Evolutionary conservation across 2,329 filamentous ascomycete species (phyloP).

Genomic region (Shiraia sp.): DNA sequence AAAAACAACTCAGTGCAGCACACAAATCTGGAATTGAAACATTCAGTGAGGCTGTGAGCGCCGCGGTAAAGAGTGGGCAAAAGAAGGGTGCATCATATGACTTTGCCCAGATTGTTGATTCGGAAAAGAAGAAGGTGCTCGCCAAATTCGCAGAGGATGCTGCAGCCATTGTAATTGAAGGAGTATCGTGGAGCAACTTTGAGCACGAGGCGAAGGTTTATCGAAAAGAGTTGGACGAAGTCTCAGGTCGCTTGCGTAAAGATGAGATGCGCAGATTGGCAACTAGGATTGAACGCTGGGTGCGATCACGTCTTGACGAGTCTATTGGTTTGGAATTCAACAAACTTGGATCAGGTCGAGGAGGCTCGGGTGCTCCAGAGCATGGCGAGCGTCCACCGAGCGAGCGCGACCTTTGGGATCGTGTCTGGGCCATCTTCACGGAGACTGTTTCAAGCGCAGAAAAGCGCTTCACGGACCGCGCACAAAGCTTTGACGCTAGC

Average conservation of each 20-base stretch:
- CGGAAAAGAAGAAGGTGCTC: conserved; percentile 77
- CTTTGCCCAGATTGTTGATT: conserved; percentile 89
- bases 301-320: conserved; percentile 83
- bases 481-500: conserved; percentile 91
- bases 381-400: conserved; percentile 68
- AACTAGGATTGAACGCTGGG: conserved; percentile 90
- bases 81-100: conserved; percentile 91
- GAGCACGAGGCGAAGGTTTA: conserved; percentile 78
- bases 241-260: conserved; percentile 80
- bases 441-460: conserved; percentile 85
- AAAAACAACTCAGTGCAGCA: conserved; percentile 82
- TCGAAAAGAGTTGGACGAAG: conserved; percentile 87
- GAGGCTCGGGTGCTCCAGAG: conserved; percentile 79
- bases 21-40: conserved; percentile 84
- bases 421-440: conserved; percentile 86
- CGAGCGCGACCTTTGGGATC: conserved; percentile 93
- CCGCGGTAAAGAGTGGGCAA: conserved; percentile 86
- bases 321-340: conserved; percentile 94
- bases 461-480: conserved; percentile 80
- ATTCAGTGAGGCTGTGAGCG: conserved; percentile 86
- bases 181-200: conserved; percentile 86
- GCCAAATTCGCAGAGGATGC: conserved; percentile 77
- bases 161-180: conserved; percentile 73
- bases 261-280: conserved; percentile 96
- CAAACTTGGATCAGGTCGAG: conserved; percentile 86